These are phyloP conservation scores for Caryopteris hybrid DNA, from an alignment of 305 asterid genomes.

Conservation along the genomic window DNA sequence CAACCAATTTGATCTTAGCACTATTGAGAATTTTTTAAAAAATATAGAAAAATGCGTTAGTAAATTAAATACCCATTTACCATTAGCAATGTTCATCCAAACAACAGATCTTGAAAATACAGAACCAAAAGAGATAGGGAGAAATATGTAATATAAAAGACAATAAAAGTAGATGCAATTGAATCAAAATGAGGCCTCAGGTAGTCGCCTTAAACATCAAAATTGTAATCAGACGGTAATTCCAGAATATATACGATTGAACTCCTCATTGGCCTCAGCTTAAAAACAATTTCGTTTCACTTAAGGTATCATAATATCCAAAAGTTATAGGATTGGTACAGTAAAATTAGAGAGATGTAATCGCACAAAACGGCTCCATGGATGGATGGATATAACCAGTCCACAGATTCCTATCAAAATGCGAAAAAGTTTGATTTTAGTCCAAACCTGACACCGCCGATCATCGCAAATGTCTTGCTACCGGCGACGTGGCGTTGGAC, in stretches of 20 bases:
- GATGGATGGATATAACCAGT: conserved; percentile 18
- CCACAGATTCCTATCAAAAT: conserved; percentile 66
- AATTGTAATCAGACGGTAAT: conserved; percentile 52
- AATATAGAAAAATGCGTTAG: too few relatives aligned
- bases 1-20: too few relatives aligned
- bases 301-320: too few relatives aligned
- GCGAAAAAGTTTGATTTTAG: conserved; percentile 42
- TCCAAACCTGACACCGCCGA: conserved; percentile 54
- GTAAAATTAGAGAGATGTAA: neutral
- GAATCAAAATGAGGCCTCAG: conserved; percentile 23
- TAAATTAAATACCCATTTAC: too few relatives aligned
- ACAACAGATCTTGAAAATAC: too few relatives aligned
- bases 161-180: too few relatives aligned
- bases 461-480: conserved; percentile 40
- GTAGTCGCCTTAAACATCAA: conserved; percentile 22
- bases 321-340: too few relatives aligned
- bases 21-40: too few relatives aligned
- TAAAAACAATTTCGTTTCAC: neutral
- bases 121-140: too few relatives aligned
- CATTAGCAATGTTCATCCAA: too few relatives aligned
- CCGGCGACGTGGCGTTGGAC: conserved; percentile 73
- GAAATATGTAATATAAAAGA: too few relatives aligned
- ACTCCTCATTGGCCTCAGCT: conserved; percentile 32
- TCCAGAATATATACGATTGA: conserved; percentile 27
- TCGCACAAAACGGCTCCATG: conserved; percentile 24